Conservation (phyloP, 257 asterid genomes). For the Solanum chaucha region DNA sequence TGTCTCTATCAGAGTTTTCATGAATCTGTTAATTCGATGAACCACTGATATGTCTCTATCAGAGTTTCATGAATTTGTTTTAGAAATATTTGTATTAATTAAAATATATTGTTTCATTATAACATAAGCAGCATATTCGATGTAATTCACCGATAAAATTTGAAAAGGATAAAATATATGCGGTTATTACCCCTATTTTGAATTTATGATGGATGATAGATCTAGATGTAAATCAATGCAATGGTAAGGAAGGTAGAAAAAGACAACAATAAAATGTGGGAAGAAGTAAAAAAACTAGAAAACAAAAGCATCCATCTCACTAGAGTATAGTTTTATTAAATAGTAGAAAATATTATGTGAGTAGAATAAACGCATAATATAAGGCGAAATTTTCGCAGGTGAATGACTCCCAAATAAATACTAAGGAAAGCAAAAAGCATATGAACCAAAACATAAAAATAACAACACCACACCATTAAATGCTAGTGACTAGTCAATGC, state of each 20-base stretch:
- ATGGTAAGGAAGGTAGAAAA: neutral
- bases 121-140: neutral
- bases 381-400: conserved; percentile 30
- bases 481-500: conserved; percentile 16
- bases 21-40: neutral
- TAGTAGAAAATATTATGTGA: neutral
- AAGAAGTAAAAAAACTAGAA: neutral
- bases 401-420: neutral
- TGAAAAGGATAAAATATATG: neutral
- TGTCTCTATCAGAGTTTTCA: neutral
- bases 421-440: neutral
- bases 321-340: neutral
- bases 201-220: no score
- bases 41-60: neutral
- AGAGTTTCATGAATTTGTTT: neutral
- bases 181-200: neutral
- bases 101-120: neutral
- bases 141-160: neutral
- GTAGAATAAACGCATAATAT: conserved; percentile 10
- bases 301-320: neutral
- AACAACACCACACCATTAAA: neutral
- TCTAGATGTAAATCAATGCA: neutral
- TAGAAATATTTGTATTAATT: neutral
- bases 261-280: neutral
- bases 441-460: neutral